Evolutionary conservation across 2,329 filamentous ascomycete genomes (phyloP).

Genomic region (Knoxdaviesia proteae): DNA sequence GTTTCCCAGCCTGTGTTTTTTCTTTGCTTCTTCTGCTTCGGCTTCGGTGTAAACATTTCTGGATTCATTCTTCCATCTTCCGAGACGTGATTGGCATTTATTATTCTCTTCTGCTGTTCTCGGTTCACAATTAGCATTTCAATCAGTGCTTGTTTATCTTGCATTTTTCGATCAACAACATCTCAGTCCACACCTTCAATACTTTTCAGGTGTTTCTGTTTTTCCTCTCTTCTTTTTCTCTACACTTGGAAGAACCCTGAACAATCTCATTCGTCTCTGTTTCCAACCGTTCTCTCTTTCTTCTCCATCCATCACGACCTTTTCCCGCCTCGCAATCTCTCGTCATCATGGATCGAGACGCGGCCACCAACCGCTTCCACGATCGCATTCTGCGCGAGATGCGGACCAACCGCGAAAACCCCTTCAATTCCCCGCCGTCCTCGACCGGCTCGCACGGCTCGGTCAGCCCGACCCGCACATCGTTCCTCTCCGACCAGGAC

Average conservation of each 20-base stretch:
- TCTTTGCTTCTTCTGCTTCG: background rate
- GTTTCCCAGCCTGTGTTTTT: background rate
- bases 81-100: background rate
- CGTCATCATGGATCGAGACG: conserved; percentile 18
- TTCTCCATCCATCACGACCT: background rate
- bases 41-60: background rate
- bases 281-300: too few relatives aligned
- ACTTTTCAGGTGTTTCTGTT: too few relatives aligned
- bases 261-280: too few relatives aligned
- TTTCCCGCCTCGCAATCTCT: background rate
- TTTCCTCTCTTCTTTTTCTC: too few relatives aligned
- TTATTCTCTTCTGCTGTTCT: background rate
- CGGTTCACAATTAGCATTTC: too few relatives aligned
- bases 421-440: conserved; percentile 36
- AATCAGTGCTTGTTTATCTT: too few relatives aligned
- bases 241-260: too few relatives aligned
- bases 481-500: conserved; percentile 29
- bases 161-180: too few relatives aligned
- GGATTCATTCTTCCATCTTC: background rate
- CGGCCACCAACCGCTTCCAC: conserved; percentile 18
- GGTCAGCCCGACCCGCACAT: conserved; percentile 30
- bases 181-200: too few relatives aligned
- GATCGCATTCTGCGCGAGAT: conserved; percentile 29
- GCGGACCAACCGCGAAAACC: conserved; percentile 30
- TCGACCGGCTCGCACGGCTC: conserved; percentile 37